Conservation (phyloP, 441 rosid genomes). For the Biscutella laevigata region DNA sequence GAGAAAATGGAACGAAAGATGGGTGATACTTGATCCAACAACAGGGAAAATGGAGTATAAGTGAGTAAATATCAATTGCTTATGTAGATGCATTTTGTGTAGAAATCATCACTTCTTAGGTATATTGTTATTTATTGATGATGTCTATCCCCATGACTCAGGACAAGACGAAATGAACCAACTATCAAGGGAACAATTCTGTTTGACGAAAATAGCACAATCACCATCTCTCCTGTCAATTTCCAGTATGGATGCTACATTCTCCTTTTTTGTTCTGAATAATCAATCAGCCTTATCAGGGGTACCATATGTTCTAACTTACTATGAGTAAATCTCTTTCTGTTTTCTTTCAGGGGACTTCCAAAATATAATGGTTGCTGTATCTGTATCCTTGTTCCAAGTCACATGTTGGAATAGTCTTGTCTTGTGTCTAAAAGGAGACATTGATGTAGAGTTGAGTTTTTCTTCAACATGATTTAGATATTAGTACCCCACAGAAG, state of each 20-base stretch:
- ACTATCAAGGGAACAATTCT: conserved; percentile 63
- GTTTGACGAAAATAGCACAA: conserved; percentile 86
- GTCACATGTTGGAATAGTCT: not conserved
- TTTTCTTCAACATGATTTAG: conserved; percentile 49
- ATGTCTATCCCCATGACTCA: conserved; percentile 20
- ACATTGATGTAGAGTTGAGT: conserved; percentile 2
- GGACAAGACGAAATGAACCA: conserved; percentile 85
- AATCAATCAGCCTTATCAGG: not conserved
- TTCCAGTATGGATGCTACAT: conserved; percentile 61
- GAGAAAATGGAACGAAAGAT: conserved; percentile 93
- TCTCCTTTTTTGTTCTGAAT: not conserved
- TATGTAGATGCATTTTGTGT: conserved; percentile 2
- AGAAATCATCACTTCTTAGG: not conserved
- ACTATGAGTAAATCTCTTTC: conserved; percentile 7
- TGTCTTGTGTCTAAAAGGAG: not conserved
- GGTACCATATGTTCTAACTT: too few species aligned
- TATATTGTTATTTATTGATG: not conserved
- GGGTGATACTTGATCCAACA: conserved; percentile 94
- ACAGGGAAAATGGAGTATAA: conserved; percentile 96
- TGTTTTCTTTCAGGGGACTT: conserved; percentile 60
- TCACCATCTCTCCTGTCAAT: conserved; percentile 80
- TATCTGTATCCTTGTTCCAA: conserved; percentile 74
- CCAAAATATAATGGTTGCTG: conserved; percentile 96
- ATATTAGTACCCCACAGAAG: conserved; percentile 89
- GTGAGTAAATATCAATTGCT: conserved; percentile 38